These are phyloP conservation scores for Leccinum ochraceum DNA, from an alignment of 768 basidiomycete genomes.

Conservation along the genomic window DNA sequence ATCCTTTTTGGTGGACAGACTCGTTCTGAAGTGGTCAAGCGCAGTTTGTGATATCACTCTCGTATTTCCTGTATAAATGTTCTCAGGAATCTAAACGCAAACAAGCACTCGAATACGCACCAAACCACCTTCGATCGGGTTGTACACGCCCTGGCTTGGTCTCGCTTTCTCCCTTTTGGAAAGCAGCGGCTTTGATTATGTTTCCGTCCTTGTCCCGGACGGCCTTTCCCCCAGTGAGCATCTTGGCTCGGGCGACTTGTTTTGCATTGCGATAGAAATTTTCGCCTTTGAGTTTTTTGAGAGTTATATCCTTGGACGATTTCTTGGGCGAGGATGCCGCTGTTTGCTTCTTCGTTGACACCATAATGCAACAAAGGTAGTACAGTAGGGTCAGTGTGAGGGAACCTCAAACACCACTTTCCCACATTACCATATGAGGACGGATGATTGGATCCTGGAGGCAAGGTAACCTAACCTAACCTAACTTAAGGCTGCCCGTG, in stretches of 20 bases:
- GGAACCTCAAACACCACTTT: not conserved
- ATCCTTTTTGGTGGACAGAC: conserved; percentile 78
- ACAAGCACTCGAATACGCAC: conserved; percentile 46
- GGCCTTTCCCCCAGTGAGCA: conserved; percentile 91
- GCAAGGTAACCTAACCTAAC: too few relatives aligned
- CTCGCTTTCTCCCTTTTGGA: conserved; percentile 94
- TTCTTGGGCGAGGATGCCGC: conserved; percentile 33
- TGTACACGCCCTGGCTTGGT: conserved; percentile 88
- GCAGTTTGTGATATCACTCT: conserved; percentile 96
- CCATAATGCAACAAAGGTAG: conserved; percentile 23
- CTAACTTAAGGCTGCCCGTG: too few relatives aligned
- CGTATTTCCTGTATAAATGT: conserved; percentile 75
- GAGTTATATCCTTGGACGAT: conserved; percentile 52
- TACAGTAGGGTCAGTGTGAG: not conserved
- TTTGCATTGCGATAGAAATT: conserved; percentile 99
- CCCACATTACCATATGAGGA: conserved; percentile 11
- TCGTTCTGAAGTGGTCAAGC: conserved; percentile 93
- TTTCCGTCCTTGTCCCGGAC: conserved; percentile 91
- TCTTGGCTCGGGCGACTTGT: conserved; percentile 78
- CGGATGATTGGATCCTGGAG: too few relatives aligned
- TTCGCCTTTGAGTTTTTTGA: conserved; percentile 85
- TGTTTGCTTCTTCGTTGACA: conserved; percentile 30
- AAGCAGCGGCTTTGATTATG: conserved; percentile 90
- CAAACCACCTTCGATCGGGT: conserved; percentile 97
- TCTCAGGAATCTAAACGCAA: conserved; percentile 10